phyloP scores from a whole-genome alignment of 2,329 filamentous ascomycete genomes.

The Neofusicoccum kwambonambiense region DNA sequence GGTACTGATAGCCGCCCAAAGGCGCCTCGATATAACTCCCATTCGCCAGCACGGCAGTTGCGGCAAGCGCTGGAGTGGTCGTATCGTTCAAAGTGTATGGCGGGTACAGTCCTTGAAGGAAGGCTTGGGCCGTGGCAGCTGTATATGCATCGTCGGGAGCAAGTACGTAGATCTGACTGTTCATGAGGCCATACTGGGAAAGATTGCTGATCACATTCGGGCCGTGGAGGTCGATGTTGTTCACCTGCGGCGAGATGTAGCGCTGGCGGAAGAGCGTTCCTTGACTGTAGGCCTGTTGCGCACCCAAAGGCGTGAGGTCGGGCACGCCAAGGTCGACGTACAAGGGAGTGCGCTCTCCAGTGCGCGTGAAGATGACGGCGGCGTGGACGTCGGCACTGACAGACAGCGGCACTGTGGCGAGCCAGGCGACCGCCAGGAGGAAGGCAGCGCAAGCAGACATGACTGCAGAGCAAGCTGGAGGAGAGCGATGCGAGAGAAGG shows the following conservation, averaged over 20 bases:
- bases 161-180: conserved; percentile 48
- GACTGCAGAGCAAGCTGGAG: not conserved
- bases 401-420: conserved; percentile 23
- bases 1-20: conserved; percentile 58
- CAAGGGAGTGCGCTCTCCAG: conserved; percentile 56
- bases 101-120: conserved; percentile 62
- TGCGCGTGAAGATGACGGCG: conserved; percentile 54
- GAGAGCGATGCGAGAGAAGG: not conserved
- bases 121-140: conserved; percentile 57
- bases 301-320: conserved; percentile 54
- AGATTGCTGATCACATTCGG: conserved; percentile 46
- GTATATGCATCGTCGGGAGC: conserved; percentile 49
- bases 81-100: conserved; percentile 40
- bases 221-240: conserved; percentile 20
- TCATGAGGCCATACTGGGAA: conserved; percentile 44
- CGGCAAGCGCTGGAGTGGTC: conserved; percentile 23
- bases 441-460: conserved; percentile 11
- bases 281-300: conserved; percentile 52
- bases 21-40: conserved; percentile 48
- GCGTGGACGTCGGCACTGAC: conserved; percentile 35
- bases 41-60: conserved; percentile 49
- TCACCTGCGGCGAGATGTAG: conserved; percentile 44
- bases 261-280: conserved; percentile 53
- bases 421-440: conserved; percentile 28
- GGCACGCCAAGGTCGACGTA: conserved; percentile 25